Base-by-base conservation (phyloP, 495 filamentous ascomycete genomes). In the Rhizodiscina lignyota region DNA sequence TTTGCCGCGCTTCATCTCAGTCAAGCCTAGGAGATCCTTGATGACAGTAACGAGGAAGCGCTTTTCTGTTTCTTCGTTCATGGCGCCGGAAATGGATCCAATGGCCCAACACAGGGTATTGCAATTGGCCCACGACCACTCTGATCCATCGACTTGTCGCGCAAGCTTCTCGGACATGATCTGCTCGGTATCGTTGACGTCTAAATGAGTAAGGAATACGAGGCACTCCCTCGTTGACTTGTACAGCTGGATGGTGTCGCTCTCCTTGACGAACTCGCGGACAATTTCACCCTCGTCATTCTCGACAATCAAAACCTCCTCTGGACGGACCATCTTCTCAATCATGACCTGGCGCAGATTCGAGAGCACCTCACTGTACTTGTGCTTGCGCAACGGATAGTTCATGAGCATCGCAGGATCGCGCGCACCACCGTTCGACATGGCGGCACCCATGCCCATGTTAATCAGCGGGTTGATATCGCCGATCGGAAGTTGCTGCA, bases 71-170 rank as follows among this genome's bases (percentile, higher is more conserved):
- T 97, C 89, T 50, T 97, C 89, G 49, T 94, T 96, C 89, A 97
- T 97, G 21, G 89, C 91, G 13, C 93, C 75, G 6, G 91, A 96
- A 35, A 97, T 96, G 1, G 89, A 97, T 15, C 89, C 89, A 52
- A 97, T 97, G 18, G 89, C 89, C 89, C 89, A 99, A 61, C 89
- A 99, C 10, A 99, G 72, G 2, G 89, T 94, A 56, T 99, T 99
- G 70, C 89, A 99, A 58, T 96, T 96, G 37, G 79, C 79, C 89
- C 89, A 99, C 10, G 91, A 96, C 89, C 89, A 99, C 57, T 99
- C 89, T 11, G 68, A 65, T 11, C 83, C 84, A 54, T 96, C 85
- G 16, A 99, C 89, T 58, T 96, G 89, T 36, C 83, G 77, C 10
- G 82, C 71, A 24, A 99, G 66, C 55, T 99, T 99, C 45, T 99